Conservation (phyloP, 768 basidiomycete genomes). For the Lactifluus pinguis region DNA sequence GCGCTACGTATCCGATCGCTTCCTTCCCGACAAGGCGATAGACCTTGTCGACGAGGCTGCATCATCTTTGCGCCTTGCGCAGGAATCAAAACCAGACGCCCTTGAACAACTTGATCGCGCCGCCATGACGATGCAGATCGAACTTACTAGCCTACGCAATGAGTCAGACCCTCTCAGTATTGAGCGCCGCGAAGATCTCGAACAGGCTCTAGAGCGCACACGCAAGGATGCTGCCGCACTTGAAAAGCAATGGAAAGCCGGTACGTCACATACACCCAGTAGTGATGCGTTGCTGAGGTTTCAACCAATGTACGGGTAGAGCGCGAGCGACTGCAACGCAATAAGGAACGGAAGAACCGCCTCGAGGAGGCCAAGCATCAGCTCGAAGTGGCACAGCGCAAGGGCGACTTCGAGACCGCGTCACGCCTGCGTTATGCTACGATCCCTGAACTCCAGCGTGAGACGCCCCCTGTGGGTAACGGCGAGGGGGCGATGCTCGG, state of each 20-base stretch:
- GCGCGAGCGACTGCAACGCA: constrained; percentile 54
- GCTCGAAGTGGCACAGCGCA: constrained; percentile 80
- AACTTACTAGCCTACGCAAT: constrained; percentile 82
- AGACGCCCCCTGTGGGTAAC: constrained; percentile 46
- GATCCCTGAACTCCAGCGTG: constrained; percentile 71
- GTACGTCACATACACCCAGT: constrained; percentile 28
- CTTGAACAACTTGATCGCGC: constrained; percentile 76
- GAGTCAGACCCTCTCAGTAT: constrained; percentile 79
- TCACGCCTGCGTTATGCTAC: constrained; percentile 76
- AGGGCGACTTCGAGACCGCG: constrained; percentile 79
- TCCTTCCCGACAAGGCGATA: constrained; percentile 85
- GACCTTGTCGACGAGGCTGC: constrained; percentile 93
- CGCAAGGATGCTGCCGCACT: constrained; percentile 53
- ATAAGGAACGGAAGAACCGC: constrained; percentile 52
- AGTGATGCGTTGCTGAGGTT: not conserved
- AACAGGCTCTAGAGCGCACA: constrained; percentile 51
- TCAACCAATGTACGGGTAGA: constrained; percentile 33
- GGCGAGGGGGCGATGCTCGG: constrained; percentile 64
- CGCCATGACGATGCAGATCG: constrained; percentile 81
- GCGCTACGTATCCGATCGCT: constrained; percentile 81
- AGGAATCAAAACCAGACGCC: constrained; percentile 81
- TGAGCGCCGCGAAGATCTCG: constrained; percentile 60
- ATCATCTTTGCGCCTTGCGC: constrained; percentile 75
- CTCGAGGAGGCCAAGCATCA: constrained; percentile 80
- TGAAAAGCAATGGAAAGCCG: constrained; percentile 64